These are phyloP conservation scores for Solanum lignicaule DNA, from an alignment of 257 asterid genomes.

Conservation along the genomic window DNA sequence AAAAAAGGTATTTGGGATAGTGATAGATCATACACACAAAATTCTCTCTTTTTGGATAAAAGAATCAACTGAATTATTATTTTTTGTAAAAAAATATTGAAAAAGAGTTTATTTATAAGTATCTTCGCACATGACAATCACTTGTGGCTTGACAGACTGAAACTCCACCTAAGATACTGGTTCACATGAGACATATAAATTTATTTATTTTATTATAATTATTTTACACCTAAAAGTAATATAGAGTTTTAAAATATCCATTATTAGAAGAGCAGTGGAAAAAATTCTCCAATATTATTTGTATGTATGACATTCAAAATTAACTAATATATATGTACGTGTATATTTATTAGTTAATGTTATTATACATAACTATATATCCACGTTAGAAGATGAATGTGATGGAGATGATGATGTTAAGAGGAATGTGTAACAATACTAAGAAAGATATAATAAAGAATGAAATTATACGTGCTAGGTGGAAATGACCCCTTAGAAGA, in stretches of 20 bases:
- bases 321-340: too few species aligned
- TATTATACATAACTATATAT: too few species aligned
- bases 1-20: not conserved
- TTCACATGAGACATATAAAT: not conserved
- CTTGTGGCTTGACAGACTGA: not conserved
- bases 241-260: too few species aligned
- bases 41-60: not conserved
- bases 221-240: not conserved
- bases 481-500: too few species aligned
- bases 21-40: not conserved
- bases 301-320: too few species aligned
- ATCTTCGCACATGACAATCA: not conserved
- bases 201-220: not conserved
- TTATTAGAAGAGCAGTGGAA: not conserved
- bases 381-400: too few species aligned
- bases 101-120: not conserved
- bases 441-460: too few species aligned
- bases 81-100: not conserved
- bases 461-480: too few species aligned
- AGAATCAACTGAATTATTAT: not conserved
- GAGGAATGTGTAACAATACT: too few species aligned
- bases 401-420: too few species aligned
- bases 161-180: not conserved
- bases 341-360: too few species aligned
- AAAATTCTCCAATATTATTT: too few species aligned